A percentile compares a stretch with the other conserved stretches of the same genome.
Conservation (phyloP, 192 early-diverging fungal species). For the Coemansia sp. region DNA sequence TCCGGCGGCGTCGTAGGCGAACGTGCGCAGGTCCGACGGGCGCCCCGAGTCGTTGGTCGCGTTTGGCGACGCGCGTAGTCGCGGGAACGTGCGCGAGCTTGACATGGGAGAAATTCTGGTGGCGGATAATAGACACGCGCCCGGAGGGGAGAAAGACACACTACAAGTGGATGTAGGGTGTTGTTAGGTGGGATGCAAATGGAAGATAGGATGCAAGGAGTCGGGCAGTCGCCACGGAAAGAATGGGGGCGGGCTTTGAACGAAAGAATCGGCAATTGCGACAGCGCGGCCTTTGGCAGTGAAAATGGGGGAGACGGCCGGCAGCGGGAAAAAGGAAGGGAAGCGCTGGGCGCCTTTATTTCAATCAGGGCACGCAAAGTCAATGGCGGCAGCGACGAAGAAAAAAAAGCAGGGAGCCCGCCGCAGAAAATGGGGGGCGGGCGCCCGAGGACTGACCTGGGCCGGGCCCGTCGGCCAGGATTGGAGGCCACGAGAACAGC, state of each 20-base stretch:
- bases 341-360: background rate
- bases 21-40: constrained; percentile 9
- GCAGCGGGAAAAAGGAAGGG: background rate
- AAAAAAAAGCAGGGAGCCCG: background rate
- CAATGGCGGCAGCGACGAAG: background rate
- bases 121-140: background rate
- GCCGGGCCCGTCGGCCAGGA: no score
- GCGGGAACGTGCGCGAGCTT: constrained; percentile 23
- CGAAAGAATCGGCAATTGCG: background rate
- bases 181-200: no score
- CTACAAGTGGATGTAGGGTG: no score
- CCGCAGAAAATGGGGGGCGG: background rate
- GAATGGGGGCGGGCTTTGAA: constrained; percentile 1
- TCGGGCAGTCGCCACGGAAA: background rate
- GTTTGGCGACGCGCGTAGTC: constrained; percentile 34
- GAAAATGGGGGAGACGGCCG: background rate
- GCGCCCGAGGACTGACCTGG: no score
- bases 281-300: background rate
- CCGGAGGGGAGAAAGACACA: background rate
- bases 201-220: background rate
- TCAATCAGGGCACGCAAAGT: constrained; percentile 4
- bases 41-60: background rate
- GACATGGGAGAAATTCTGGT: constrained; percentile 7
- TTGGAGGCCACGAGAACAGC: no score
- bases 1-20: constrained; percentile 7